Evolutionary conservation across 2,329 filamentous ascomycete species (phyloP), one percentile per base, ranked within the genome.

Genomic region (Fusarium multiceps): DNA sequence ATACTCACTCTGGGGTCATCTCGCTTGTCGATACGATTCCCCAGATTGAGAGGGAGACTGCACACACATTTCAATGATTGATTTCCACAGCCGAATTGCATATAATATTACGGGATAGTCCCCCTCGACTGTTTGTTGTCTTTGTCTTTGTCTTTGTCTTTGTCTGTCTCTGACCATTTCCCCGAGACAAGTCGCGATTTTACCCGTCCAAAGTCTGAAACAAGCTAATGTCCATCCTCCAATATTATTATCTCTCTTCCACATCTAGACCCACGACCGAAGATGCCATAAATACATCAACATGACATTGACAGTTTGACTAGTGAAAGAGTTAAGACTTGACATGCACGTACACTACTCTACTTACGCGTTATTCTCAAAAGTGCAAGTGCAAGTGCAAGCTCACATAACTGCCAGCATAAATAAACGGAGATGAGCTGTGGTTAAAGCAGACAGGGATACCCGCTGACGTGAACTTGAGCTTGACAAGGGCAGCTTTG

Each of bases 371-470:
- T 37, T 58, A 28, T 56, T 32, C 27, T 37, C n/a, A 45, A 25
- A 53, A 57, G 34, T 37, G 18, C 34, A n/a, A 55, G 34, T 37
- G 34, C 34, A n/a, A 55, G 37, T 57, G 51, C 57, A 55, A 43
- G 56, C 55, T 46, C 46, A 42, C 46, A 42, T 32, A 59, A 46
- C 27, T 63, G 23, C 40, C 40, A 71, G 74, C 74, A 75, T 75
- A 72, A 55, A 71, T 45, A 43, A 43, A 23, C 74, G 73, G 74
- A 75, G 69, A 75, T 75, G 74, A 75, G 73, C 53, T 74, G 59
- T 69, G 67, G 60, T 55, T 51, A 58, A 59, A 23, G 25, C 16
- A 58, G 48, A 61, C 74, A 75, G 73, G 73, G 74, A 74, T 75
- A 37, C 58, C 37, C 30, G 72, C 71, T 72, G 72, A 73, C 71